Evolutionary conservation across 225 moss, liverwort and hornwort species (phyloP).

Genomic region (Climacium dendroides): DNA sequence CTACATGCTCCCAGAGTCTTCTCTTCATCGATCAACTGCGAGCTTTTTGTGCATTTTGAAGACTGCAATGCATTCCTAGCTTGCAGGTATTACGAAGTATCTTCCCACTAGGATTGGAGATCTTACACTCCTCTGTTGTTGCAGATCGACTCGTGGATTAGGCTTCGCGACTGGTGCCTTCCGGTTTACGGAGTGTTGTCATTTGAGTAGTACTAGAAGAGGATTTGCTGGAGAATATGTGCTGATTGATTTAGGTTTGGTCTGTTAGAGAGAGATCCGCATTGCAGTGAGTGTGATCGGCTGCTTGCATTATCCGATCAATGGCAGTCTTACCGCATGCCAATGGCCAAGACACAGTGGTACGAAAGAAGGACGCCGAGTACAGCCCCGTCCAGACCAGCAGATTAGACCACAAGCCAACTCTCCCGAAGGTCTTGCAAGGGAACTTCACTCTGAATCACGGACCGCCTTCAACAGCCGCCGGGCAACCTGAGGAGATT

Average conservation of each 20-base stretch:
- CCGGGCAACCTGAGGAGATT: constrained; percentile 60
- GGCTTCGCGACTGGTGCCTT: neutral
- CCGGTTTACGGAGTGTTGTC: neutral
- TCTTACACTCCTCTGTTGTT: neutral
- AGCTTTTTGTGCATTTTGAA: neutral
- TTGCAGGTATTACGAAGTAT: neutral
- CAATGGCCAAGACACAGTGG: neutral
- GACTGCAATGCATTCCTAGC: neutral
- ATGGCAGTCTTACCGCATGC: constrained; percentile 1
- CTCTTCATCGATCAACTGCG: neutral
- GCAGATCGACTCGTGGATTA: neutral
- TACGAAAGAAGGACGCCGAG: neutral
- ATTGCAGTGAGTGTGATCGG: neutral
- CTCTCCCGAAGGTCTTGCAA: constrained; percentile 51
- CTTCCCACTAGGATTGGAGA: neutral
- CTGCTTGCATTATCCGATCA: neutral
- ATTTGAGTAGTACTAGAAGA: neutral
- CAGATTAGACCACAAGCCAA: constrained; percentile 48
- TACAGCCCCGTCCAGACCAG: constrained; percentile 65
- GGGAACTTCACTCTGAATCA: constrained; percentile 20
- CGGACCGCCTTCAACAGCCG: constrained; percentile 51
- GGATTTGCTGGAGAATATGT: neutral
- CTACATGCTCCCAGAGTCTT: neutral
- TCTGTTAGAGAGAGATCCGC: neutral
- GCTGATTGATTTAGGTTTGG: neutral